Evolutionary conservation across 139 green algal species (phyloP), one percentile per base, ranked within the genome.

Genomic region (Coccomyxa sp.): DNA sequence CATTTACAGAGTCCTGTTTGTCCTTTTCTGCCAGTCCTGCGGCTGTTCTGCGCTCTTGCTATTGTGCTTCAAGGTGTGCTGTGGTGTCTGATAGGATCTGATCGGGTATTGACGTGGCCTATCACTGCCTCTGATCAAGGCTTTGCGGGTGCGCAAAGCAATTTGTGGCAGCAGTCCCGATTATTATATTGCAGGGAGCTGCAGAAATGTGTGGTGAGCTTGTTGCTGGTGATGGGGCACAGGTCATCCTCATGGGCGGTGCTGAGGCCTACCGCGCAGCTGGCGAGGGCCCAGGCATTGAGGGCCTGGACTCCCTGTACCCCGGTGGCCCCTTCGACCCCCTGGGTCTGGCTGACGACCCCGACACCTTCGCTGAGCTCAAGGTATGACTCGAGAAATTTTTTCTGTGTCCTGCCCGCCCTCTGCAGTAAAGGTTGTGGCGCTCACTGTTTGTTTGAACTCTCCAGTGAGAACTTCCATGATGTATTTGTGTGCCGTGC

Each of bases 261-360:
- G 91, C 91, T 88, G 94, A 98, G 94, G 89, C 87, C 71, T 98
- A 93, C 93, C 92, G 94, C 76, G 89, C 82, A 27, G 90, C 88
- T 67, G 93, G 93, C 81, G 91, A 87, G 74, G 86, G 81, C 80
- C 87, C 88, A 75, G 84, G 77, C 60, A 88, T 86, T 60, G 87
- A 90, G 84, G 87, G 85, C 71, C 85, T 92, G 51, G 90, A 95
- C 86, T 57, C 80, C 79, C 87, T 94, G 68, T 92, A 95, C 91
- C 91, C 92, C 67, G 92, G 91, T 85, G 91, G 88, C 80, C 67
- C 85, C 87, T 96, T 96, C 83, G 95, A 98, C 93, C 95, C 95
- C 86, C 89, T 98, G 85, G 95, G 95, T 82, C 93, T 98, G 87
- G 95, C 95, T 91, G 95, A 98, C 90, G 95, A 98, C 94, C 95